Base-by-base conservation (phyloP, 2,329 filamentous ascomycete species). In the Alternaria brassicae region DNA sequence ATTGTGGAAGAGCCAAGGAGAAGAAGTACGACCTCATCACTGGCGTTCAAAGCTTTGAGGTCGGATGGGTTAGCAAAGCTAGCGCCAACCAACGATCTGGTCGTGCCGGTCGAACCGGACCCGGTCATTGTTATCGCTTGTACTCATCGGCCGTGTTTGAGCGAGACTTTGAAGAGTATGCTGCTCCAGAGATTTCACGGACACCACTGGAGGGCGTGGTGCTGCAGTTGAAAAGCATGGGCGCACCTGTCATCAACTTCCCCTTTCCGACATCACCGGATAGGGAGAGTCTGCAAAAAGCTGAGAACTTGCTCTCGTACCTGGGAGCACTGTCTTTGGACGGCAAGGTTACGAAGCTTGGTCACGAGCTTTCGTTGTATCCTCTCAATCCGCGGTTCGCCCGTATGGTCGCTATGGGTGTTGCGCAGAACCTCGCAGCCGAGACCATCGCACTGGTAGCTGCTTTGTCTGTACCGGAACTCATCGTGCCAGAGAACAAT, bases 41-140 rank as follows among this genome's bases (percentile, higher is more conserved):
- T 8, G 94, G 94, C 3, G 94, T 99, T 0, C 95, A 99, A 76
- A 97, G 91, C 72, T 99, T 97, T 74, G 91, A 97, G 70, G 87
- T 99, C 53, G 90, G 91, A 39, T 99, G 94, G 92, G 96, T 98
- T 75, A 97, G 93, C 81, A 98, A 99, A 80, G 95, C 95, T 27
- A 96, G 92, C 75, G 94, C 95, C 7, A 91, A 89, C 66, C 95
- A 99, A 78, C 87, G 95, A 75, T 88, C 92, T 59, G 95, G 95
- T 80, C 92, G 95, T 84, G 95, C 95, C 57, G 95, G 96, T 63
- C 89, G 95, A 83, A 99, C 94, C 4, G 94, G 93, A 0, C 93
- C 95, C 1, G 95, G 95, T 7, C 96, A 99, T 78, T 98, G 94
- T 79, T 99, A 97, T 80, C 84, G 93, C 56, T 80, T 99, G 4